Conservation (phyloP, 2,329 filamentous ascomycete genomes). For the Xylariaceae sp. region DNA sequence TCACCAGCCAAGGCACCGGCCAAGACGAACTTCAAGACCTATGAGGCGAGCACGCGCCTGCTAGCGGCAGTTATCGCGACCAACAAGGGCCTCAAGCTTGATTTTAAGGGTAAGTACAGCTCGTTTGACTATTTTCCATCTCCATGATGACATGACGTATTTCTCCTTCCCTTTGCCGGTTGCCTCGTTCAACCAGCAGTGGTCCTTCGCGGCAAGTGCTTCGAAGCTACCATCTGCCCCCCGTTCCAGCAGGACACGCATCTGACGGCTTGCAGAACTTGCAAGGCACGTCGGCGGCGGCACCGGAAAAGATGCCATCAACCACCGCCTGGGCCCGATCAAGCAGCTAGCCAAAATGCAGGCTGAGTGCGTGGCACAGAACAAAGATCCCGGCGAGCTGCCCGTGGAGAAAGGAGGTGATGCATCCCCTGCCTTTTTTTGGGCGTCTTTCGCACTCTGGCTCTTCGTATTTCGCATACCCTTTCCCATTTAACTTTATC, state of each 20-base stretch:
- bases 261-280: conserved; percentile 11
- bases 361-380: conserved; percentile 30
- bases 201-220: neutral
- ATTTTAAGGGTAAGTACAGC: conserved; percentile 60
- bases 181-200: neutral
- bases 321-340: conserved; percentile 44
- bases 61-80: conserved; percentile 64
- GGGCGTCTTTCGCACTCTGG: conserved; percentile 1
- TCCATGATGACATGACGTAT: neutral
- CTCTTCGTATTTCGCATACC: neutral
- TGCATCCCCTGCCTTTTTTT: conserved; percentile 6
- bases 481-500: neutral
- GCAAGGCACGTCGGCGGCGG: conserved; percentile 9
- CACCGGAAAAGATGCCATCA: neutral
- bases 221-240: neutral
- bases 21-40: conserved; percentile 59
- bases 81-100: conserved; percentile 55
- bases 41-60: conserved; percentile 62
- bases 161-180: neutral
- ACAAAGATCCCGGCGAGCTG: conserved; percentile 40
- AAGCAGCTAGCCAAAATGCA: conserved; percentile 44
- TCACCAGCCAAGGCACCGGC: conserved; percentile 40
- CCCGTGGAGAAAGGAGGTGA: conserved; percentile 43
- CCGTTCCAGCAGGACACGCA: neutral
- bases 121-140: neutral